A percentile compares a stretch with the other conserved stretches of the same genome.
phyloP scores from a whole-genome alignment of 495 filamentous ascomycete genomes.

The Neurospora cerealis region DNA sequence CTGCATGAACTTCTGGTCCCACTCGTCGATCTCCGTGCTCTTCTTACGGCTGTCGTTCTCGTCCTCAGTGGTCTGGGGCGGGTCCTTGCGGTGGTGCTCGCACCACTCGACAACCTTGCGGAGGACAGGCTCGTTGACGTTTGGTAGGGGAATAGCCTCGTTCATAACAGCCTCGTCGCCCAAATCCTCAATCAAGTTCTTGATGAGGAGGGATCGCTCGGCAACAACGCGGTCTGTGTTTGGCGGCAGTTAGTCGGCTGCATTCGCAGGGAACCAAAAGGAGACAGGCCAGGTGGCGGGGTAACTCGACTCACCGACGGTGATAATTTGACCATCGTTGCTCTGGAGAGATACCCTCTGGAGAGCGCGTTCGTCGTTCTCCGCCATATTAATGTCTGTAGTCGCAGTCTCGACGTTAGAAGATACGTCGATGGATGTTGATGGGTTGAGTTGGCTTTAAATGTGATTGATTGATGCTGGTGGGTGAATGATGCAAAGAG shows the following conservation, averaged over 20 bases:
- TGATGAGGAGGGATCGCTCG: constrained; percentile 89
- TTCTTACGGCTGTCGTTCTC: constrained; percentile 94
- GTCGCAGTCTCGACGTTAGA: neutral
- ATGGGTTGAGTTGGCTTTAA: neutral
- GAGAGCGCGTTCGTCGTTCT: constrained; percentile 3
- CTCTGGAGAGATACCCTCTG: constrained; percentile 11
- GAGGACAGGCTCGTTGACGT: constrained; percentile 89
- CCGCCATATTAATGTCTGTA: constrained; percentile 7
- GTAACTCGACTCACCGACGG: constrained; percentile 9
- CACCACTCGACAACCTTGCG: constrained; percentile 98
- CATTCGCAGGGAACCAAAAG: neutral
- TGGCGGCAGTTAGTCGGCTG: neutral
- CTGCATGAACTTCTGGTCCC: constrained; percentile 99
- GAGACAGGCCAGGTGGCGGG: constrained; percentile 1
- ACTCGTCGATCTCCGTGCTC: constrained; percentile 97
- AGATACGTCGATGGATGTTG: constrained; percentile 1
- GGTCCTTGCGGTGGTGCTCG: constrained; percentile 82
- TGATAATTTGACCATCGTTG: constrained; percentile 10
- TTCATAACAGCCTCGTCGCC: constrained; percentile 53
- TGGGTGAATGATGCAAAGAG: neutral
- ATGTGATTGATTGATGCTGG: neutral
- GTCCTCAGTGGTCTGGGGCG: constrained; percentile 64
- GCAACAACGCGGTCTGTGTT: constrained; percentile 62
- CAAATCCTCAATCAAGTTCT: constrained; percentile 94
- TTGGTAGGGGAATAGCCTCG: constrained; percentile 68